These are phyloP conservation scores for Lichtheimia ramosa DNA, from an alignment of 371 early-diverging fungal species.

Conservation along the genomic window DNA sequence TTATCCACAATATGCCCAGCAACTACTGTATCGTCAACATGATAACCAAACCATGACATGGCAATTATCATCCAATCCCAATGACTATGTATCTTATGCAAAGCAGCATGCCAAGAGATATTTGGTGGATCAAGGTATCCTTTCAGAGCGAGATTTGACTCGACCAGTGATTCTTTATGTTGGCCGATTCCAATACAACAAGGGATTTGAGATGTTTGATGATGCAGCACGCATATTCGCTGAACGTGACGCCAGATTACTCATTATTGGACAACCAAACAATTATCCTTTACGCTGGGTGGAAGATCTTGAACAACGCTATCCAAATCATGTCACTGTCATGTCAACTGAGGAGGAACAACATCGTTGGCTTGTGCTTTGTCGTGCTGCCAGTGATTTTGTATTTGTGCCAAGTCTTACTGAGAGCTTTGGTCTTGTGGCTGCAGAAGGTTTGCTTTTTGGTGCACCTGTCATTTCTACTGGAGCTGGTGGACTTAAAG, in stretches of 20 bases:
- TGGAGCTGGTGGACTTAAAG: constrained; percentile 53
- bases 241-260: constrained; percentile 45
- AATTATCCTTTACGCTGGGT: constrained; percentile 52
- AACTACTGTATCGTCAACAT: constrained; percentile 17
- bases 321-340: constrained; percentile 48
- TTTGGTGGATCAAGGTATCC: constrained; percentile 41
- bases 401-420: constrained; percentile 54
- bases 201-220: constrained; percentile 46
- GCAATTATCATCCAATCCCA: constrained; percentile 25
- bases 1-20: constrained; percentile 46
- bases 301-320: constrained; percentile 32
- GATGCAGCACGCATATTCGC: constrained; percentile 41
- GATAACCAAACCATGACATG: constrained; percentile 22
- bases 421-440: constrained; percentile 51
- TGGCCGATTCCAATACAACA: constrained; percentile 55
- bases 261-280: constrained; percentile 57
- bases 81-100: constrained; percentile 36
- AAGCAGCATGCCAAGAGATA: constrained; percentile 55
- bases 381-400: constrained; percentile 62
- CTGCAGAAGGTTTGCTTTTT: constrained; percentile 61
- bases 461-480: constrained; percentile 59
- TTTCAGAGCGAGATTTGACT: constrained; percentile 43
- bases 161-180: constrained; percentile 55
- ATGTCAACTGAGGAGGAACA: constrained; percentile 48
- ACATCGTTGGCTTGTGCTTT: constrained; percentile 50